A percentile compares a stretch with the other conserved stretches of the same genome.
phyloP scores from a whole-genome alignment of 208 protist genomes.

The Perkinsela sp. region DNA sequence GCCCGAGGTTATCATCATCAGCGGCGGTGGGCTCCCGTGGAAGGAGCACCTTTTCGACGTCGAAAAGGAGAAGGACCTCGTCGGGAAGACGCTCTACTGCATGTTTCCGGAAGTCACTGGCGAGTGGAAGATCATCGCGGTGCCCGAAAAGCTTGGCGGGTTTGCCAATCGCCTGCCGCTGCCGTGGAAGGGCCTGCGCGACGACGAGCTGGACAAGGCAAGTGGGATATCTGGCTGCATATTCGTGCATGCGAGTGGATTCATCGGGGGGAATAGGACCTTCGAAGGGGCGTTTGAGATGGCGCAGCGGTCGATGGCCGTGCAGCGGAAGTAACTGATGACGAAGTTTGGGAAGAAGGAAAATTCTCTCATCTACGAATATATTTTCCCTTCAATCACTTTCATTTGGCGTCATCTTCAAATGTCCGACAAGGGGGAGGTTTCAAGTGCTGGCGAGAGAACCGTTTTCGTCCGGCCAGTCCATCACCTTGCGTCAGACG shows the following conservation, averaged over 20 bases:
- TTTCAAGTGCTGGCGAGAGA: not conserved
- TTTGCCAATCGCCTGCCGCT: conserved; percentile 58
- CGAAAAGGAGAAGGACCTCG: conserved; percentile 25
- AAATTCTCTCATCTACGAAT: not conserved
- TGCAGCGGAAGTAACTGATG: not conserved
- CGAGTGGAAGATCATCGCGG: conserved; percentile 62
- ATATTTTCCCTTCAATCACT: too few relatives aligned
- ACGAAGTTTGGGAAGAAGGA: not conserved
- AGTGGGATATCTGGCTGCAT: conserved; percentile 56
- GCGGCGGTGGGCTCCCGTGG: conserved; percentile 50
- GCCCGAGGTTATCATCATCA: conserved; percentile 49
- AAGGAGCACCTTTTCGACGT: conserved; percentile 69
- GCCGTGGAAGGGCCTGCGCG: conserved; percentile 68
- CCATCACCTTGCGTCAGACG: conserved; percentile 22
- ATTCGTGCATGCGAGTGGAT: conserved; percentile 79
- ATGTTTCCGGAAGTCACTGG: conserved; percentile 51
- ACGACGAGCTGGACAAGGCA: conserved; percentile 41
- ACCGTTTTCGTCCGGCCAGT: conserved; percentile 56
- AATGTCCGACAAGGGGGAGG: not conserved
- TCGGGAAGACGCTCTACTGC: conserved; percentile 33
- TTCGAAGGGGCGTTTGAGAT: conserved; percentile 69
- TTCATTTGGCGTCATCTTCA: not conserved
- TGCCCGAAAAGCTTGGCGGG: conserved; percentile 19
- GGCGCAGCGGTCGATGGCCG: conserved; percentile 35
- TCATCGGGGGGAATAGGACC: conserved; percentile 77